Conservation (phyloP, 345 rosid genomes). For the Heritiera fomes region DNA sequence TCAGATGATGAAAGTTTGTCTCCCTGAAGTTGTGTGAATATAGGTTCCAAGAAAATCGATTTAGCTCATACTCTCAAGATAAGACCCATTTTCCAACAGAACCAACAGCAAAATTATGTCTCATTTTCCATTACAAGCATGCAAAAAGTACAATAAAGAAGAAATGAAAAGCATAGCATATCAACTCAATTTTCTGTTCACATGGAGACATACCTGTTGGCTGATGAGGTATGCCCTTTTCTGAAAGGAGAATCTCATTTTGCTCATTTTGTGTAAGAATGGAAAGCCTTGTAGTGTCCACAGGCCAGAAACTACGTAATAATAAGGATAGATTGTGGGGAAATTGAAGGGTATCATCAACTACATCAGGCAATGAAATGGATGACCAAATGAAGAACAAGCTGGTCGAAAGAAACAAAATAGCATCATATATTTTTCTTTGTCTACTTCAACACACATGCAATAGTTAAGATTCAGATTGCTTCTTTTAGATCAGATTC, state of each 20-base stretch:
- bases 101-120: slow-evolving; percentile 20
- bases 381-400: neutral
- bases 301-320: slow-evolving; percentile 12
- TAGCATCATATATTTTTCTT: slow-evolving; percentile 32
- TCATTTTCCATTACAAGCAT: slow-evolving; percentile 8
- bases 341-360: slow-evolving; percentile 16
- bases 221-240: slow-evolving; percentile 7
- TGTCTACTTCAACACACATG: slow-evolving; percentile 38
- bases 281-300: slow-evolving; percentile 10
- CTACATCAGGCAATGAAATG: neutral
- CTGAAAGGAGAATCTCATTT: slow-evolving; percentile 16
- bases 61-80: slow-evolving; percentile 14
- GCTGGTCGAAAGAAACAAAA: slow-evolving; percentile 10
- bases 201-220: slow-evolving; percentile 9
- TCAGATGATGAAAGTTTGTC: slow-evolving; percentile 83
- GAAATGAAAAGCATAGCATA: slow-evolving; percentile 4
- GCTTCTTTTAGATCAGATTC: slow-evolving; percentile 23
- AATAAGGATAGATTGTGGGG: slow-evolving; percentile 17
- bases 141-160: slow-evolving; percentile 21
- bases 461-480: slow-evolving; percentile 27
- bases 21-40: slow-evolving; percentile 47
- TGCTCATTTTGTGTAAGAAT: slow-evolving; percentile 16
- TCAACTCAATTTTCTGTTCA: slow-evolving; percentile 3
- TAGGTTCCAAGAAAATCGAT: slow-evolving; percentile 6
- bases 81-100: slow-evolving; percentile 6